Base-by-base conservation (phyloP, 139 green algal genomes). In the Micractinium conductrix region DNA sequence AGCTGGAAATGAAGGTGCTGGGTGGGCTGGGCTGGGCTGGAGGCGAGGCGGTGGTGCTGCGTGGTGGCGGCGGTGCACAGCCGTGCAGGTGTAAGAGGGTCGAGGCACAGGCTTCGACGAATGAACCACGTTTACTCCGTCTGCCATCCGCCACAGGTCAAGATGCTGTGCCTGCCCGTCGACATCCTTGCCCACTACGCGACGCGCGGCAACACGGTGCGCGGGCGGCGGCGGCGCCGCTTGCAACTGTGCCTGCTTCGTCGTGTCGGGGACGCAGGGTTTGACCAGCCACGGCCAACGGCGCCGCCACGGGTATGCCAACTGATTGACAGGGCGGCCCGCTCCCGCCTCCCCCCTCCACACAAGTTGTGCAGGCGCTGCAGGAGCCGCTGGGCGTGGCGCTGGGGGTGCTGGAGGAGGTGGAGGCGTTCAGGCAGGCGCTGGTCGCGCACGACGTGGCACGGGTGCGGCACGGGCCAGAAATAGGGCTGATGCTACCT, bases 311-410 rank as follows among this genome's bases (percentile, higher is more conserved):
- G n/a, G n/a, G n/a, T n/a, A n/a, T n/a, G n/a, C n/a, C n/a, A n/a
- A n/a, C n/a, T n/a, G n/a, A n/a, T n/a, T n/a, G n/a, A n/a, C n/a
- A n/a, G n/a, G 12, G n/a, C n/a, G 10, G 48, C 12, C 48, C 14
- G 10, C 10, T 22, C 53, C 4, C 28, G 10, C 8, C 22, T 58
- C 42, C 26, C 24, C 40, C 70, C 5, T 37, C 70, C 17, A n/a
- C 22, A 0, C 19, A 16, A 33, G 1, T 7, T 33, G 7, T 48
- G 37, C 75, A 81, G 75, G 75, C 75, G 19, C 50, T 81, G 26
- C 75, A 81, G 55, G 75, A 81, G 75, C 53, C 75, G 22, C 53
- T 81, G 75, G 75, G 53, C 1, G 75, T 81, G 75, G 75, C 75
- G 0, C 53, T 81, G 6, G 75, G 53, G 4, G 75, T 71, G 35